Percentiles rank a stretch among this genome's conserved stretches.
Evolutionary conservation across 2,329 filamentous ascomycete species (phyloP).

Genomic region (Coleophoma crateriformis): DNA sequence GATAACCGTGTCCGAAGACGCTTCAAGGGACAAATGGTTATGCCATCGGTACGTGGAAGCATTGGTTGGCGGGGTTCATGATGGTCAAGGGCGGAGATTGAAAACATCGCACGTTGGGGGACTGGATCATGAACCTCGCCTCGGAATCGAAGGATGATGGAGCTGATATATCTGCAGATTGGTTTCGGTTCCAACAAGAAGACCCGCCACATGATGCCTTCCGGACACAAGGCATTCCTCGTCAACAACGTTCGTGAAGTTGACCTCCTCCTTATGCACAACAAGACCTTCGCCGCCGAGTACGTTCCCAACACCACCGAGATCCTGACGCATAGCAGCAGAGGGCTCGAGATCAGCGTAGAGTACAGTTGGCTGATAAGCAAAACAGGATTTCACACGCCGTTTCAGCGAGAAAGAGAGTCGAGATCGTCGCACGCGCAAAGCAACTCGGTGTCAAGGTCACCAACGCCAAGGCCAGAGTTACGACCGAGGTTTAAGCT

Average conservation of each 20-base stretch:
- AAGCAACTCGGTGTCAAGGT: conserved; percentile 99
- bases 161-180: conserved; percentile 56
- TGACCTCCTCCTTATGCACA: conserved; percentile 99
- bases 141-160: conserved; percentile 3
- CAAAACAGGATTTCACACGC: conserved; percentile 82
- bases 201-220: conserved; percentile 98
- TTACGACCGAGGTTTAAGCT: conserved; percentile 83
- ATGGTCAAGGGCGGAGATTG: not conserved
- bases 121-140: conserved; percentile 3
- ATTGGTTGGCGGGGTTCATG: conserved; percentile 6
- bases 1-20: conserved; percentile 96
- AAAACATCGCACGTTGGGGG: not conserved
- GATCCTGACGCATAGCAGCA: conserved; percentile 2
- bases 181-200: conserved; percentile 99
- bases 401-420: conserved; percentile 97
- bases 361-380: conserved; percentile 28
- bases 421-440: conserved; percentile 94
- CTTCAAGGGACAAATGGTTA: conserved; percentile 91
- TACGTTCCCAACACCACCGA: conserved; percentile 46
- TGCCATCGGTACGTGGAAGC: conserved; percentile 83
- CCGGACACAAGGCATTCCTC: conserved; percentile 99
- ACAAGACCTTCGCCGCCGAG: conserved; percentile 98
- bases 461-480: conserved; percentile 98
- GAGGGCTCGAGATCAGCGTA: too few species aligned
- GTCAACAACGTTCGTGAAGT: conserved; percentile 96